Base-by-base conservation (phyloP, 2,329 filamentous ascomycete genomes). In the Trichoderma sp. region DNA sequence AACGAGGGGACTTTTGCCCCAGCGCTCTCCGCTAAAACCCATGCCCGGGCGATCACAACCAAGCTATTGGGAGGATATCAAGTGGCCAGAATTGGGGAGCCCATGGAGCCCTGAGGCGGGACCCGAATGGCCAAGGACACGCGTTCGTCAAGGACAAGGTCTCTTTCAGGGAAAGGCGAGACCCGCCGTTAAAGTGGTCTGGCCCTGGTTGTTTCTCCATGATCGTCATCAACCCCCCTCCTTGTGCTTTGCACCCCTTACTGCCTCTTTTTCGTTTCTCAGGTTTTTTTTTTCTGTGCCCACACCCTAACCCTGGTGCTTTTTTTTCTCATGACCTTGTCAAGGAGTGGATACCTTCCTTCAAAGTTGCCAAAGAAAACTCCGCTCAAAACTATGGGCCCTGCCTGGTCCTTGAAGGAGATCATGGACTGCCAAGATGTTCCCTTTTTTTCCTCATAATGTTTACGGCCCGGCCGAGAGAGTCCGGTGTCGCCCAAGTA, bases 1-100 rank as follows among this genome's bases (percentile, higher is more conserved):
- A 65, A 57, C 25, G 29, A 65, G 63, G 50, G 52, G 63, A 57
- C 63, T 65, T 48, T 56, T 48, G 63, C 63, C 63, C 52, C 63
- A 57, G 63, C 37, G 27, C 63, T 57, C 50, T 65, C 52, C 63
- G 63, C 63, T 65, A 57, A 64, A 57, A 53, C 37, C 63, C 63
- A 65, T 65, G 63, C 63, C 63, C 52, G 50, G 63, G 63, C 63
- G 63, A 65, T 65, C 63, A 65, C 52, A n/a, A 65, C 63, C 63
- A 57, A 65, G 63, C 63, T 57, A 65, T 65, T 65, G 63, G 63
- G 63, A 65, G 52, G 50, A 35, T 27, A 57, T 65, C 63, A 57
- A 65, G 27, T 65, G 37, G 63, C 27, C 52, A 57, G 35, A 65
- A 45, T 56, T 56, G 25, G 35, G 61, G 50, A 42, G 52, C 27